Evolutionary conservation across 78 protist species (phyloP), one percentile per base, ranked within the genome.

Genomic region (Planoprotostelium fungivorum): DNA sequence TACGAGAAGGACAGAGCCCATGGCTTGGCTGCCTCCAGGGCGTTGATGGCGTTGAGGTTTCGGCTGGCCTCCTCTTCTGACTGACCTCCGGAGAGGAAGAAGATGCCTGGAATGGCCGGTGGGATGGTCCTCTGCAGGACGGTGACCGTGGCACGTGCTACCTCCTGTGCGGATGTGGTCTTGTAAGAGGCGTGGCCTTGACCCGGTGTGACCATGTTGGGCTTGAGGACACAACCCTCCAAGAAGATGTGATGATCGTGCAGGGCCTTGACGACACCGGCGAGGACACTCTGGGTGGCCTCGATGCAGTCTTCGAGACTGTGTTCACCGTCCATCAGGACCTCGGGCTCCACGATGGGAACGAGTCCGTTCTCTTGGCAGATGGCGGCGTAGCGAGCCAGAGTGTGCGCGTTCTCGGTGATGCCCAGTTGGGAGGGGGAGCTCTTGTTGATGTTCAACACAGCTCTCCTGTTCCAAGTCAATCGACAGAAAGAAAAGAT

Each of bases 271-370:
- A 90, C 93, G 51, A 88, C 88, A 10, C 92, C 91, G 10, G 96
- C 93, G 87, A 91, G 90, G 37, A 94, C 96, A 28, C 37, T 29
- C 92, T 91, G 94, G 31, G 96, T 90, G 86, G 86, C 88, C 73
- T 16, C 38, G 38, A 93, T 93, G 38, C 90, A 84, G 36, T 84
- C 88, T 34, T 90, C 92, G 83, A 96, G 90, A 73, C 90, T 38
- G 96, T 96, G 97, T 0, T 31, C 85, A 86, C 97, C 97, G 85
- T 96, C 97, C 94, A 93, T 94, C 36, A 96, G 91, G 25, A 85
- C 94, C 95, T 98, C 99, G 29, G 99, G 99, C 94, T 98, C 99
- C 85, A 98, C 98, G 84, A 98, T 97, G 85, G 99, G 99, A 35
- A 96, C 98, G 0, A 98, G 93, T 38, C 99, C 99, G 91, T 94